Conservation (phyloP, 2,329 filamentous ascomycete species). For the Fusarium proliferatum region DNA sequence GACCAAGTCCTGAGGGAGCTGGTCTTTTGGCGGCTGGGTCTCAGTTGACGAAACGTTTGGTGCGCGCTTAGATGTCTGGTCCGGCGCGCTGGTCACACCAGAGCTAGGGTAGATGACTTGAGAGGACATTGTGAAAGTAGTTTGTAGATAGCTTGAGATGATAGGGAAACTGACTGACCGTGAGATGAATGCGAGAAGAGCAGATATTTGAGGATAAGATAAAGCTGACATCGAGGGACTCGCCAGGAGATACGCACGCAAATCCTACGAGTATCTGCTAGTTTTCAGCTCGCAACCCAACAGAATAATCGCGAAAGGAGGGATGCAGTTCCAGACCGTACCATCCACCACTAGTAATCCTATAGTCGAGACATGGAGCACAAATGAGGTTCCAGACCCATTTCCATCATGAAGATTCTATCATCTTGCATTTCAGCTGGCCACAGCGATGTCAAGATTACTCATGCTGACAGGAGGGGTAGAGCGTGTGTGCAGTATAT, state of each 20-base stretch:
- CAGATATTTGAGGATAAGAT: background rate
- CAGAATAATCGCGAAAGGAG: rapidly evolving
- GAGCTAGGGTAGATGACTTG: background rate
- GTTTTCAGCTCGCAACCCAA: rapidly evolving
- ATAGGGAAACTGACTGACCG: rapidly evolving
- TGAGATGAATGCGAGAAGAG: background rate
- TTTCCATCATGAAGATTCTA: no score
- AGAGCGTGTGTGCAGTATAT: rapidly evolving
- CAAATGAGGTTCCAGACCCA: background rate
- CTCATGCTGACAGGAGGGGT: background rate
- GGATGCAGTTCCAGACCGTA: background rate
- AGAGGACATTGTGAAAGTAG: background rate
- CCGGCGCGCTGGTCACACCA: background rate
- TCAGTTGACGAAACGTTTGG: background rate
- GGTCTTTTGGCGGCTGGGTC: background rate
- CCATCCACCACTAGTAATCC: background rate
- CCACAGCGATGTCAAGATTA: background rate
- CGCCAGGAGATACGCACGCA: background rate
- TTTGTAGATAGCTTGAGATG: no score
- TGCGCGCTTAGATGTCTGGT: background rate
- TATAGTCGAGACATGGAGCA: background rate
- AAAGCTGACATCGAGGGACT: background rate
- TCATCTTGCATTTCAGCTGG: background rate
- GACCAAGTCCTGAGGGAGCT: slow-evolving; percentile 14
- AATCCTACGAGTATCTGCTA: rapidly evolving